Evolutionary conservation across 495 filamentous ascomycete genomes (phyloP).

Genomic region (Aspergillus biplanus): DNA sequence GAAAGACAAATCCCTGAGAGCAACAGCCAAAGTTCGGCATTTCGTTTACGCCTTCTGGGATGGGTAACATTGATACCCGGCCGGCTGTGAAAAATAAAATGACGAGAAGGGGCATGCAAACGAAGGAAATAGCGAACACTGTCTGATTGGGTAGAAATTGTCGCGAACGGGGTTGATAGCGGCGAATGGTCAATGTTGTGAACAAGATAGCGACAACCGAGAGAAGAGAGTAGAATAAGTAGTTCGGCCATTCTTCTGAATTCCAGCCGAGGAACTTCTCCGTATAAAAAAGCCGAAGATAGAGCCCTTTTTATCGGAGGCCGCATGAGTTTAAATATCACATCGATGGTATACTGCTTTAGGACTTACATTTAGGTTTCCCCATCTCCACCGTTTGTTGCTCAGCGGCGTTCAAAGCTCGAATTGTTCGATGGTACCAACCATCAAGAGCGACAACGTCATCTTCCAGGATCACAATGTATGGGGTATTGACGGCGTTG

Average conservation of each 20-base stretch:
- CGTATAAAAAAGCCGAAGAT: slow-evolving; percentile 62
- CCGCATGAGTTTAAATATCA: neutral
- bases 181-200: slow-evolving; percentile 16
- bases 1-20: slow-evolving; percentile 48
- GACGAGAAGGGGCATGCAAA: slow-evolving; percentile 36
- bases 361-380: slow-evolving; percentile 28
- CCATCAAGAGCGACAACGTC: slow-evolving; percentile 54
- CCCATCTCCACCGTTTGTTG: slow-evolving; percentile 29
- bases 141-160: slow-evolving; percentile 23
- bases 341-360: neutral
- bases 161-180: slow-evolving; percentile 2
- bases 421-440: slow-evolving; percentile 50
- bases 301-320: slow-evolving; percentile 36
- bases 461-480: slow-evolving; percentile 56
- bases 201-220: slow-evolving; percentile 18
- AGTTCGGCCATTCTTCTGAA: slow-evolving; percentile 49
- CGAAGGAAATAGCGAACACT: slow-evolving; percentile 17
- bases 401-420: slow-evolving; percentile 41
- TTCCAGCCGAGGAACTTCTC: slow-evolving; percentile 58
- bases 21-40: slow-evolving; percentile 60
- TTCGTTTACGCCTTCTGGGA: slow-evolving; percentile 41
- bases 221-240: slow-evolving; percentile 35
- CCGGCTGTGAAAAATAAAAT: slow-evolving; percentile 40
- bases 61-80: slow-evolving; percentile 38
- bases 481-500: slow-evolving; percentile 36